These are phyloP conservation scores for Neurospora cerealis DNA, from an alignment of 495 filamentous ascomycete species.

Conservation along the genomic window DNA sequence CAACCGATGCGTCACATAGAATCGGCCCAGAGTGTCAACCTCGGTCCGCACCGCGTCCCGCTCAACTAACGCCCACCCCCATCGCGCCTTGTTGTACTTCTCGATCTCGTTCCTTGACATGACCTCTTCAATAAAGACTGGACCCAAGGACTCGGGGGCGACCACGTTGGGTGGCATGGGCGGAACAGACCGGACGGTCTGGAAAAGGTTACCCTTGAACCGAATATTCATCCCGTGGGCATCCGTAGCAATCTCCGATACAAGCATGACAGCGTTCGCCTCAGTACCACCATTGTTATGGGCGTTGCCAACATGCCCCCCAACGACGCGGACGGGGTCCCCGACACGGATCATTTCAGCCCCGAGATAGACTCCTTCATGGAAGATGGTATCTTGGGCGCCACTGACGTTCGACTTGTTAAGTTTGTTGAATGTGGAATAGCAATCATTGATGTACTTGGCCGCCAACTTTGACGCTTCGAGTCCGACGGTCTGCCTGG, in stretches of 20 bases:
- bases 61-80: conserved; percentile 22
- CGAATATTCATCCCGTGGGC: conserved; percentile 14
- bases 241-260: conserved; percentile 15
- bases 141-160: conserved; percentile 15
- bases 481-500: conserved; percentile 22
- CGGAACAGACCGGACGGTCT: conserved; percentile 2
- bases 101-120: conserved; percentile 24
- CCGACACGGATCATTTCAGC: conserved; percentile 32
- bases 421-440: conserved; percentile 29
- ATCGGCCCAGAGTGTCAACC: conserved; percentile 26
- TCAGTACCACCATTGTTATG: background rate
- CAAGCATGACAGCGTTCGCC: conserved; percentile 24
- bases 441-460: conserved; percentile 29
- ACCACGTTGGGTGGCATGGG: conserved; percentile 6
- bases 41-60: conserved; percentile 15
- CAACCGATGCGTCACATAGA: conserved; percentile 32
- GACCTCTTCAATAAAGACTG: conserved; percentile 27
- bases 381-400: conserved; percentile 1
- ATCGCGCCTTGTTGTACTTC: conserved; percentile 9
- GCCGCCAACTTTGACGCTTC: conserved; percentile 39
- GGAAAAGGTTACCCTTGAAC: conserved; percentile 21
- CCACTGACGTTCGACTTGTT: conserved; percentile 8
- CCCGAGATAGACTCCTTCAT: conserved; percentile 32
- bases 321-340: conserved; percentile 28
- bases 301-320: background rate